Conservation (phyloP, 176 grass and related monocot species). For the Oryza glumipatula region DNA sequence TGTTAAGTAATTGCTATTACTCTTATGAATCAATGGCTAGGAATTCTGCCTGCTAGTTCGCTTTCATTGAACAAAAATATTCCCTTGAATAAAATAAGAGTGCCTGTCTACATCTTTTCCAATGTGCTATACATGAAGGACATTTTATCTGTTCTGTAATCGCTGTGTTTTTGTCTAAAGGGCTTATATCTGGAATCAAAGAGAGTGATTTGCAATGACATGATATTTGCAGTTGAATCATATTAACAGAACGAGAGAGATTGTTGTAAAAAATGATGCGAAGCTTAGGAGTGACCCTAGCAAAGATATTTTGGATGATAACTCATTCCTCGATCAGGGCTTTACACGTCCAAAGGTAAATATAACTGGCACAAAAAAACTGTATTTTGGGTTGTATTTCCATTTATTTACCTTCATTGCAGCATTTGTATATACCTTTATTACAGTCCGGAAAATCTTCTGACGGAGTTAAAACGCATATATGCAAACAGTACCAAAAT, state of each 20-base stretch:
- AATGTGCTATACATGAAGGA: not conserved
- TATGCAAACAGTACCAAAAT: conserved; percentile 1
- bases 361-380: conserved; percentile 10
- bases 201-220: conserved; percentile 21
- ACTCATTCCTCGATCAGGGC: conserved; percentile 83
- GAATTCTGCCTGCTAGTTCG: no score
- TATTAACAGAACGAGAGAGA: conserved; percentile 79
- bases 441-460: conserved; percentile 3
- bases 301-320: conserved; percentile 59
- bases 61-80: no score
- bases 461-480: not conserved
- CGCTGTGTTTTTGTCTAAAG: not conserved
- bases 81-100: no score
- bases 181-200: not conserved
- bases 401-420: conserved; percentile 5
- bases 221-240: conserved; percentile 82
- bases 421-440: not conserved
- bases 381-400: conserved; percentile 15
- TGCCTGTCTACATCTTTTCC: no score
- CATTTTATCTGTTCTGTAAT: not conserved
- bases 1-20: not conserved
- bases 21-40: not conserved
- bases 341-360: conserved; percentile 96
- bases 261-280: conserved; percentile 85
- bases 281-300: conserved; percentile 69